Base-by-base conservation (phyloP, 441 rosid genomes). In the Aleurites moluccanus region DNA sequence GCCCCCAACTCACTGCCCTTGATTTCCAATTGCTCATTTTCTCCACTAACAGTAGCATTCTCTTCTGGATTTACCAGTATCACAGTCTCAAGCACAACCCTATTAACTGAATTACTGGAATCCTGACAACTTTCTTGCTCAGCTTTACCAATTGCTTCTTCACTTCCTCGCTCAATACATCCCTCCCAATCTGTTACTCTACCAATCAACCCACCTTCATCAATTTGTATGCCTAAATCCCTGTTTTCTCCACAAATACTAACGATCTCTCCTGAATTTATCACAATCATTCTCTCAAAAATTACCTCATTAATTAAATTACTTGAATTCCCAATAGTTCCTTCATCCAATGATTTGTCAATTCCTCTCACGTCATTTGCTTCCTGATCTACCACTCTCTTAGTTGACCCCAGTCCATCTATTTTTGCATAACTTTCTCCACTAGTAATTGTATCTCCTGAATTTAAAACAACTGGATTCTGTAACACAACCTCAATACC, bases 51-150 rank as follows among this genome's bases (percentile, higher is more conserved):
- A 80, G 64, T 59, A 15, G 61, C 65, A 60, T 79, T 76, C 79
- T 84, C 81, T 64, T 83, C 78, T 25, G 80, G 67, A 75, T 79
- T 80, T 56, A 81, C 78, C 30, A 50, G 49, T 73, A 79, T 73
- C 66, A 72, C 74, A 25, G 81, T 81, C 84, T 84, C 86, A 0
- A 10, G 62, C 70, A 64, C 85, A 70, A 13, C 79, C 30, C 49
- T 77, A 52, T 76, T 64, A 44, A 44, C 78, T 52, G 69, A 70
- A 59, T 47, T 77, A 69, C 69, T 64, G 40, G 76, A 80, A 74
- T 64, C 70, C 69, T 47, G 80, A 49, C 73, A 50, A 70, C 71
- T 75, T 50, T 80, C 80, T 79, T 67, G 80, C 84, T 66, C 81
- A 66, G 65, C 86, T 73, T 74, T 78, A 42, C 62, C 70, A 23